phyloP scores from a whole-genome alignment of 768 basidiomycete species.

The Pisolithus orientalis region DNA sequence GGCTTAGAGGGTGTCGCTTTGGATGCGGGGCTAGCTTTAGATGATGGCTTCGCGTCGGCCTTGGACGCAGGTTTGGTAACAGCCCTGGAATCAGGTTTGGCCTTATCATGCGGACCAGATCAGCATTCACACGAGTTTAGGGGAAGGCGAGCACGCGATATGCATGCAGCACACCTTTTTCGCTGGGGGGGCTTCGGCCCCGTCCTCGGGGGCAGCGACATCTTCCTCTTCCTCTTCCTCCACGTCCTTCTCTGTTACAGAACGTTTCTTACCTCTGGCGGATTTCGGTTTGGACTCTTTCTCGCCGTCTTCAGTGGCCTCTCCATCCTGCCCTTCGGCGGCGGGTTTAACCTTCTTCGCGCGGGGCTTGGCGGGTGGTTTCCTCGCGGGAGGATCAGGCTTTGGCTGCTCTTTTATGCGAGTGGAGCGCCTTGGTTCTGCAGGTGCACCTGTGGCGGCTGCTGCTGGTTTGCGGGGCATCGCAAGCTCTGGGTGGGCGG shows the following conservation, averaged over 20 bases:
- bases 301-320: conserved; percentile 31
- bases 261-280: conserved; percentile 52
- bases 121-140: background rate
- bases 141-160: conserved; percentile 4
- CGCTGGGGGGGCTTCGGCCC: conserved; percentile 44
- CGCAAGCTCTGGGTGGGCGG: background rate
- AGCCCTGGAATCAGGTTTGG: conserved; percentile 36
- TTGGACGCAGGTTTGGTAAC: conserved; percentile 10
- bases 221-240: conserved; percentile 35
- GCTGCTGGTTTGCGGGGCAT: conserved; percentile 73
- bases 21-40: conserved; percentile 35
- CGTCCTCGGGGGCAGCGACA: conserved; percentile 29
- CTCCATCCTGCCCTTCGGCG: conserved; percentile 39
- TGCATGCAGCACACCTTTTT: conserved; percentile 49
- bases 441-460: conserved; percentile 29
- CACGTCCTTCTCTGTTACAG: conserved; percentile 33
- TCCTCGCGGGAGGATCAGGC: conserved; percentile 45
- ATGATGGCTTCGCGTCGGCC: conserved; percentile 26
- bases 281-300: conserved; percentile 38
- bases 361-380: conserved; percentile 57
- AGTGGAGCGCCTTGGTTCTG: conserved; percentile 62
- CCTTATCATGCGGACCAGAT: conserved; percentile 26
- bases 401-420: conserved; percentile 73
- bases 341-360: conserved; percentile 36
- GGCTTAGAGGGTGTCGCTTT: conserved; percentile 9